Conservation (phyloP, 495 filamentous ascomycete genomes). For the Entonaema liquescens region DNA sequence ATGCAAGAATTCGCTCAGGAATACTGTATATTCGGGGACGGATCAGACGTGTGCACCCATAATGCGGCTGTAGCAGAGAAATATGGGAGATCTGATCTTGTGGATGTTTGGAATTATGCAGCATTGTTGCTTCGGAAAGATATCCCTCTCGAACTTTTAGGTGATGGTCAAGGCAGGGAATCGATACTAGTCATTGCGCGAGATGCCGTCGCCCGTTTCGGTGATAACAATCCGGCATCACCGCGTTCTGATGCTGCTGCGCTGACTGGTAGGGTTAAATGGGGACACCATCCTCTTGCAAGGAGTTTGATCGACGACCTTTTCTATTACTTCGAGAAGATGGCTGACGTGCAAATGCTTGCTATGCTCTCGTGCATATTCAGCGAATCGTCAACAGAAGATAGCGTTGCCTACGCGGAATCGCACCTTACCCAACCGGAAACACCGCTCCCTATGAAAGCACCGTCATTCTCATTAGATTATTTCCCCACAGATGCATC, state of each 20-base stretch:
- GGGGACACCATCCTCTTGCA: conserved; percentile 87
- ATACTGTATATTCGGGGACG: conserved; percentile 86
- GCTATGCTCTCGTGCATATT: conserved; percentile 94
- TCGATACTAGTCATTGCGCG: conserved; percentile 70
- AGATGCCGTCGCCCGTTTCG: conserved; percentile 59
- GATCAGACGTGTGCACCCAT: conserved; percentile 78
- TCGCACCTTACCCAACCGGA: conserved; percentile 58
- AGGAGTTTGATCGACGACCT: conserved; percentile 73
- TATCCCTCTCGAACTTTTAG: conserved; percentile 72
- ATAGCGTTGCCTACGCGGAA: conserved; percentile 58
- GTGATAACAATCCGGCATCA: conserved; percentile 14
- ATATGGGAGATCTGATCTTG: conserved; percentile 76
- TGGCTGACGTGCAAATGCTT: conserved; percentile 90
- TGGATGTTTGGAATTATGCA: conserved; percentile 84
- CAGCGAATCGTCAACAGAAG: conserved; percentile 65
- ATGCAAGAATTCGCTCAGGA: conserved; percentile 77
- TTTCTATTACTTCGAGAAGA: conserved; percentile 80
- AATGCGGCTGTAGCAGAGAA: conserved; percentile 82
- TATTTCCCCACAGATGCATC: conserved; percentile 72
- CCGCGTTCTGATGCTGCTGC: conserved; percentile 14
- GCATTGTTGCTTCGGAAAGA: conserved; percentile 79
- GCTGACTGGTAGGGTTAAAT: conserved; percentile 75
- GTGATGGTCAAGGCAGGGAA: conserved; percentile 55
- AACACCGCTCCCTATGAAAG: conserved; percentile 69
- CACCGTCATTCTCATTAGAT: conserved; percentile 70